Base-by-base conservation (phyloP, 1,284 basidiomycete species). In the Stygiomarasmius scandens region DNA sequence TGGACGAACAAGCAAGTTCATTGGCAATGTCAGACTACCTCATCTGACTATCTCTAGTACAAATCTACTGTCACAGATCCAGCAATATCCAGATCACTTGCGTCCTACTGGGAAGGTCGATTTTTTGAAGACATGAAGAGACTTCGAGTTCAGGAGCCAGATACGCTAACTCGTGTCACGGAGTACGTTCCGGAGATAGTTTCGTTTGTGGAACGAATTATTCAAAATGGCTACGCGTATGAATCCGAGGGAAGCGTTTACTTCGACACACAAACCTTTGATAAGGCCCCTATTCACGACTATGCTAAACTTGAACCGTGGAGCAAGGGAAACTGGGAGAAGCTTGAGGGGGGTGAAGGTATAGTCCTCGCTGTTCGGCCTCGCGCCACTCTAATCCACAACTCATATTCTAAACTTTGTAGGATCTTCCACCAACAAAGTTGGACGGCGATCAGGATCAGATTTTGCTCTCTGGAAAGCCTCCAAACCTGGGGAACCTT, bases 391-490 rank as follows among this genome's bases (percentile, higher is more conserved):
- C 29, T 32, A 32, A 5, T 32, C 29, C 12, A 32, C 5, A 32
- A n/a, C 19, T 34, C 49, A 19, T 38, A 49, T 16, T 5, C 20
- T 45, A 14, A 60, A 43, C 43, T 24, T 47, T 61, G 61, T 83
- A 89, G 90, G 63, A 81, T 87, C 52, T 47, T 25, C 93, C 23
- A 85, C 89, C 4, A 82, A 76, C 14, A 80, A 80, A 47, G 74
- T 76, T 25, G 86, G 86, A 24, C 83, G 84, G 60, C 83, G 85
- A 49, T 85, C 88, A 32, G 75, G 83, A 6, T 84, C 90, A 11
- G 96, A 99, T 76, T 99, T 99, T 74, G 97, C 97, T 5, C 78
- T 99, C 12, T 99, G 97, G 97, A 99, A 99, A 76, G 87, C 93
- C 2, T 95, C 94, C 29, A 98, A 97, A 75, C 87, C 95, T 1